Percentiles rank a stretch among this genome's conserved stretches.
phyloP scores from a whole-genome alignment of 1,139 yeast genomes.

The Debaryomyces subglobosus region DNA sequence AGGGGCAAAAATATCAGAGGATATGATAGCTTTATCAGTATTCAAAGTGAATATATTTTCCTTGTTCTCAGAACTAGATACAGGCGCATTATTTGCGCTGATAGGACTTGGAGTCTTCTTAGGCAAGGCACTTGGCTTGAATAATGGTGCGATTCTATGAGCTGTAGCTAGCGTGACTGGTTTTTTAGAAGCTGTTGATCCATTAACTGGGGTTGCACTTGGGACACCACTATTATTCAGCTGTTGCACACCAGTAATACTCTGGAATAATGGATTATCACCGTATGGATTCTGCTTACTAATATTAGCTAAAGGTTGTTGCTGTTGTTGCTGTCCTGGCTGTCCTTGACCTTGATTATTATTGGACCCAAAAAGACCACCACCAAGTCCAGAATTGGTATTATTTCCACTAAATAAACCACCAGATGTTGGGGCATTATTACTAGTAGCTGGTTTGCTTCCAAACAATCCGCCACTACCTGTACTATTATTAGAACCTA shows the following conservation, averaged over 20 bases:
- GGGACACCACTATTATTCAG: slow-evolving; percentile 34
- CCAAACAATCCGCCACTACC: slow-evolving; percentile 14
- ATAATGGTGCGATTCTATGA: slow-evolving; percentile 60
- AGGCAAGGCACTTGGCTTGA: slow-evolving; percentile 25
- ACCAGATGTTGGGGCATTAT: slow-evolving; percentile 14
- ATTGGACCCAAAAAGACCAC: slow-evolving; percentile 30
- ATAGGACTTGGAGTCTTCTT: slow-evolving; percentile 11
- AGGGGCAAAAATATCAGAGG: slow-evolving; percentile 76
- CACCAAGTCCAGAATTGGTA: slow-evolving; percentile 11
- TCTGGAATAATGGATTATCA: slow-evolving; percentile 62
- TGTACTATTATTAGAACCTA: slow-evolving; percentile 8
- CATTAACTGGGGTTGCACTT: slow-evolving; percentile 51
- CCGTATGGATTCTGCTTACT: slow-evolving; percentile 74
- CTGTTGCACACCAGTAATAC: slow-evolving; percentile 33
- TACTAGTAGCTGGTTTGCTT: slow-evolving; percentile 5
- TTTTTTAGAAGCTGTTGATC: slow-evolving; percentile 49
- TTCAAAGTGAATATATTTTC: slow-evolving; percentile 29
- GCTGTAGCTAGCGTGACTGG: slow-evolving; percentile 62
- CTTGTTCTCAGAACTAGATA: slow-evolving; percentile 13
- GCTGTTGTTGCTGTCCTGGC: slow-evolving; percentile 24
- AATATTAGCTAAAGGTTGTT: slow-evolving; percentile 43
- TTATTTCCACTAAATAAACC: slow-evolving; percentile 23
- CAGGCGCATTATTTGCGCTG: neutral
- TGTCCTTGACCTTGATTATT: slow-evolving; percentile 17
- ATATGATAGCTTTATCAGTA: slow-evolving; percentile 68